phyloP scores from a whole-genome alignment of 371 early-diverging fungal species.

The Basidiobolus heterosporus region DNA sequence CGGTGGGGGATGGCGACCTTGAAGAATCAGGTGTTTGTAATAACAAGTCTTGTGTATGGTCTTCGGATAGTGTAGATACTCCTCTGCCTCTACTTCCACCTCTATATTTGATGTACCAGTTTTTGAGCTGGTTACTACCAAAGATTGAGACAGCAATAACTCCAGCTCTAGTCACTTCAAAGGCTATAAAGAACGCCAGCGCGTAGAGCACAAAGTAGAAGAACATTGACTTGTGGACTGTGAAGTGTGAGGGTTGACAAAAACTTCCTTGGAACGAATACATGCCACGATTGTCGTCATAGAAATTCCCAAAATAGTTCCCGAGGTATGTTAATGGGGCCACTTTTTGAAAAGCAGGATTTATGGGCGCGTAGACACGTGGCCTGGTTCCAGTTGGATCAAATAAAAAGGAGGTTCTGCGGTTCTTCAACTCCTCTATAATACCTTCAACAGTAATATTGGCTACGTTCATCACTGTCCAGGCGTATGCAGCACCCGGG shows the following conservation, averaged over 20 bases:
- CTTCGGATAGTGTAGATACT: neutral
- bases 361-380: conserved; percentile 23
- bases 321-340: conserved; percentile 33
- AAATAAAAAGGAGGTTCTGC: conserved; percentile 44
- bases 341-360: conserved; percentile 17
- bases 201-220: neutral
- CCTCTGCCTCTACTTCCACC: neutral
- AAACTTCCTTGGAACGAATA: conserved; percentile 50
- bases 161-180: neutral
- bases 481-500: conserved; percentile 37
- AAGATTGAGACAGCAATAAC: neutral
- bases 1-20: too few relatives aligned
- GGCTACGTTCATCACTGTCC: conserved; percentile 40
- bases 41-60: neutral
- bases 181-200: neutral
- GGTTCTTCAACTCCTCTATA: conserved; percentile 35
- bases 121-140: neutral
- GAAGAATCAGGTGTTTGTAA: neutral
- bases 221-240: neutral
- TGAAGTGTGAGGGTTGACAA: conserved; percentile 20
- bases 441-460: conserved; percentile 24
- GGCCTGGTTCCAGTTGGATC: conserved; percentile 50
- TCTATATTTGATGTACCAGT: neutral
- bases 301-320: conserved; percentile 40
- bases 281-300: conserved; percentile 37